phyloP scores from a whole-genome alignment of 495 filamentous ascomycete genomes.

The Cladorrhinum samala region DNA sequence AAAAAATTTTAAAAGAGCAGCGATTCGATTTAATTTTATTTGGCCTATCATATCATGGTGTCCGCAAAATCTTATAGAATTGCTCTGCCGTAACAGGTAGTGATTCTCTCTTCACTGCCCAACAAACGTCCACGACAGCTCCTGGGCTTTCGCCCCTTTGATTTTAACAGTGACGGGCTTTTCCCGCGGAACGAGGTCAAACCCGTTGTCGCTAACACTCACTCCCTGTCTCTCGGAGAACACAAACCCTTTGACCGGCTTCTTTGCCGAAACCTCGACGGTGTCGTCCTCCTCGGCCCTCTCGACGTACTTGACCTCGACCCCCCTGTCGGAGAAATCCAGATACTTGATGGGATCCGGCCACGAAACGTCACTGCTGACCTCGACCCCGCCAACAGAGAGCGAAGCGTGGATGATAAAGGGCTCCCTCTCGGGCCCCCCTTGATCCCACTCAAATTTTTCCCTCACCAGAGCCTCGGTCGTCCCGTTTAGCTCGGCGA shows the following conservation, averaged over 20 bases:
- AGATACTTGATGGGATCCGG: conserved; percentile 80
- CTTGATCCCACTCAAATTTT: conserved; percentile 39
- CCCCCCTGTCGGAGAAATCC: conserved; percentile 44
- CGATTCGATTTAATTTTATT: too few relatives aligned
- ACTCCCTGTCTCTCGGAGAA: conserved; percentile 37
- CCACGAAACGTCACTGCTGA: conserved; percentile 65
- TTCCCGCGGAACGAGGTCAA: conserved; percentile 42
- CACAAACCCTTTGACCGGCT: conserved; percentile 45
- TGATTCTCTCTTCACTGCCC: conserved; percentile 1
- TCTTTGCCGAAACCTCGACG: conserved; percentile 29
- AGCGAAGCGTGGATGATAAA: conserved; percentile 47
- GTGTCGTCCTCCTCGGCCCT: background rate
- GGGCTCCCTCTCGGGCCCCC: conserved; percentile 31
- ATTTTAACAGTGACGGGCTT: conserved; percentile 25
- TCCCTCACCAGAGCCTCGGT: conserved; percentile 48
- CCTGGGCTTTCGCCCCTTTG: conserved; percentile 10
- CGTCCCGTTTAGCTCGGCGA: conserved; percentile 58
- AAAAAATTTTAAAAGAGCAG: too few relatives aligned
- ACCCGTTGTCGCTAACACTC: conserved; percentile 42
- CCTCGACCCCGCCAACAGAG: conserved; percentile 37
- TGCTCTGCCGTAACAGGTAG: too few relatives aligned
- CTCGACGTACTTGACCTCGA: conserved; percentile 17
- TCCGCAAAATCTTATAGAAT: too few relatives aligned
- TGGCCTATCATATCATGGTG: too few relatives aligned
- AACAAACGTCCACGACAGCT: conserved; percentile 23